phyloP scores from a whole-genome alignment of 108 stramenopile species.

The Stephanodiscus minutulus region DNA sequence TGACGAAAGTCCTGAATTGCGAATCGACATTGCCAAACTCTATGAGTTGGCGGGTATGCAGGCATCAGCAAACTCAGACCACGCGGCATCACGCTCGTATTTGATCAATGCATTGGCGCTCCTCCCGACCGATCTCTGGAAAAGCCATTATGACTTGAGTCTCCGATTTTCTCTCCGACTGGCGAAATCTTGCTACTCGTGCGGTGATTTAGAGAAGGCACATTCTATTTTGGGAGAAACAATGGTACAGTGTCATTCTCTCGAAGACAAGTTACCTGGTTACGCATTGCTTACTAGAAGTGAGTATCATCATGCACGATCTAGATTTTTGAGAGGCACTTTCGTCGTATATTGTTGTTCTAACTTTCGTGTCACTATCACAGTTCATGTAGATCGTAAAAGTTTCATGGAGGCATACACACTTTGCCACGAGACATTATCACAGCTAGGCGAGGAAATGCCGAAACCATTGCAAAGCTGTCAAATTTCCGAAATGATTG shows the following conservation, averaged over 20 bases:
- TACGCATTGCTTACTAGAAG: background rate
- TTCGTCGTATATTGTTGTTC: background rate
- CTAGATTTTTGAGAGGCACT: background rate
- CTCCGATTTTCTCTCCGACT: no score
- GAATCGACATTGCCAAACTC: no score
- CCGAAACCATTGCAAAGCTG: conserved; percentile 4
- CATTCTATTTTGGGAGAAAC: conserved; percentile 6
- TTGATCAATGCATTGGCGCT: background rate
- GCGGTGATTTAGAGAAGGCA: no score
- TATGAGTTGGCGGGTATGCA: conserved; percentile 17
- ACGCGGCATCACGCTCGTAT: conserved; percentile 30
- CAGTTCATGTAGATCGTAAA: conserved; percentile 4
- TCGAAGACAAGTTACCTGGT: no score
- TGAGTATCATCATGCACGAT: background rate
- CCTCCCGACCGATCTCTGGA: conserved; percentile 8
- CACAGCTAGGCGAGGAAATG: no score
- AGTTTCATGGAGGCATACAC: conserved; percentile 3
- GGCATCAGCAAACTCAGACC: conserved; percentile 29
- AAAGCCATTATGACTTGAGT: conserved; percentile 5
- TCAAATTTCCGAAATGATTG: background rate
- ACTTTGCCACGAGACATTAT: conserved; percentile 18
- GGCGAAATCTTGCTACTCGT: no score
- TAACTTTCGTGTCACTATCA: no score
- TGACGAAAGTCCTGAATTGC: conserved; percentile 9
- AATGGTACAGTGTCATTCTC: conserved; percentile 3